Evolutionary conservation across 2,329 filamentous ascomycete genomes (phyloP).

Genomic region (Talaromyces amestolkiae): DNA sequence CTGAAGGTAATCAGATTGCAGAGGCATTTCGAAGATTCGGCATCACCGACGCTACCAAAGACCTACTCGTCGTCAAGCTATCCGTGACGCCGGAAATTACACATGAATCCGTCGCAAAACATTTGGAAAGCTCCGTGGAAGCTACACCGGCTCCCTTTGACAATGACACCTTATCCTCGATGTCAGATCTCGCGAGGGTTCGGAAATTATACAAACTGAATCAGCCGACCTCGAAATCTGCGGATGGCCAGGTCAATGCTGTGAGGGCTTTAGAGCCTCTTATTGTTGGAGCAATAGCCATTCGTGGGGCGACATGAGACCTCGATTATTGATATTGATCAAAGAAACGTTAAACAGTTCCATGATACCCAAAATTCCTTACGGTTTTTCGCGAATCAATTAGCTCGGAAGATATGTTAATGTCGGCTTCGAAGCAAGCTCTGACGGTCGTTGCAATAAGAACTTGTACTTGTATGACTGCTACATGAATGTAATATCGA

Average conservation of each 20-base stretch:
- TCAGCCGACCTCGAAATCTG: constrained; percentile 47
- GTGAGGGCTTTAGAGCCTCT: constrained; percentile 59
- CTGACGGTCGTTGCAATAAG: neutral
- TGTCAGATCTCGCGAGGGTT: constrained; percentile 67
- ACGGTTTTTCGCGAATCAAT: neutral
- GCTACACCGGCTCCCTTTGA: constrained; percentile 60
- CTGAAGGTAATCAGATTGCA: constrained; percentile 59
- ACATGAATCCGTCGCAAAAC: constrained; percentile 52
- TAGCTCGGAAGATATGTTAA: neutral
- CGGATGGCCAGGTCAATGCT: constrained; percentile 23
- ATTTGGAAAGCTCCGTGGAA: constrained; percentile 62
- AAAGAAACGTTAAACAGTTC: neutral
- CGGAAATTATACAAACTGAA: constrained; percentile 86
- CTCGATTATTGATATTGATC: neutral
- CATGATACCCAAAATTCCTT: neutral
- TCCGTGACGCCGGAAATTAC: constrained; percentile 52
- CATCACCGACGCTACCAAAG: constrained; percentile 66
- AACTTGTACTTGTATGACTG: neutral
- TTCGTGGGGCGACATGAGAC: constrained; percentile 58
- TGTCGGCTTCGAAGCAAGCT: neutral
- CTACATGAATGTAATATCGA: neutral
- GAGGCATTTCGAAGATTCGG: constrained; percentile 90
- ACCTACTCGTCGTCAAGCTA: constrained; percentile 80
- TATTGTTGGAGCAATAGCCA: constrained; percentile 72
- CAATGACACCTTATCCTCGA: constrained; percentile 59